phyloP scores from a whole-genome alignment of 2,329 filamentous ascomycete genomes.

The Stylonectria norvegica region DNA sequence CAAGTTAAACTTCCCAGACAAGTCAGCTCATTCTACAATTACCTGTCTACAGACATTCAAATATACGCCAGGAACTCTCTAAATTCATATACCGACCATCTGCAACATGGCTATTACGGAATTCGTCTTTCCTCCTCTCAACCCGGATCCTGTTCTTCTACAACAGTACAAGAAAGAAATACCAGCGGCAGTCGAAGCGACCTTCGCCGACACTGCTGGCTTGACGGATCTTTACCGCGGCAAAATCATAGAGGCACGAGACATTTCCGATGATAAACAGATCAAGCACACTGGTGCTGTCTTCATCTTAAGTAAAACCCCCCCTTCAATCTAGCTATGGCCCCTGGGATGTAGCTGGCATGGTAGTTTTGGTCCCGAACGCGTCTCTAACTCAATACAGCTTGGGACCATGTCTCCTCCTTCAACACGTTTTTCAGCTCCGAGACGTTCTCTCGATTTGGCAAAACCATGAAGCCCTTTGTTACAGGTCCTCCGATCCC shows the following conservation, averaged over 20 bases:
- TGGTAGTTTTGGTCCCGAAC: neutral
- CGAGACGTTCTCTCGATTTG: neutral
- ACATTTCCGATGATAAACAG: neutral
- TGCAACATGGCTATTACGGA: conserved; percentile 6
- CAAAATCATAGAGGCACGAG: neutral
- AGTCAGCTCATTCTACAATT: neutral
- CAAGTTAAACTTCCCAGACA: neutral
- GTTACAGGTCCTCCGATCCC: neutral
- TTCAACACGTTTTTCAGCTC: neutral
- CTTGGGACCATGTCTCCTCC: neutral
- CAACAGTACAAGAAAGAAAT: neutral
- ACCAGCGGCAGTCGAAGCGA: conserved; percentile 1
- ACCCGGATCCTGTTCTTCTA: neutral
- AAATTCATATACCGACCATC: no score
- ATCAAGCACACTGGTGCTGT: conserved; percentile 1
- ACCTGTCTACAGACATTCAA: neutral
- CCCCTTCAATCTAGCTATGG: neutral
- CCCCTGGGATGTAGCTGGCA: neutral
- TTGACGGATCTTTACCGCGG: neutral
- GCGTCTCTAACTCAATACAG: neutral
- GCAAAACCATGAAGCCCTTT: neutral
- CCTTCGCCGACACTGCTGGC: neutral
- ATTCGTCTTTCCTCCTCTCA: conserved; percentile 5
- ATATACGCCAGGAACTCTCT: no score
- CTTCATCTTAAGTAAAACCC: neutral